phyloP scores from a whole-genome alignment of 1,139 yeast genomes.

The Suhomyces wounanorum region DNA sequence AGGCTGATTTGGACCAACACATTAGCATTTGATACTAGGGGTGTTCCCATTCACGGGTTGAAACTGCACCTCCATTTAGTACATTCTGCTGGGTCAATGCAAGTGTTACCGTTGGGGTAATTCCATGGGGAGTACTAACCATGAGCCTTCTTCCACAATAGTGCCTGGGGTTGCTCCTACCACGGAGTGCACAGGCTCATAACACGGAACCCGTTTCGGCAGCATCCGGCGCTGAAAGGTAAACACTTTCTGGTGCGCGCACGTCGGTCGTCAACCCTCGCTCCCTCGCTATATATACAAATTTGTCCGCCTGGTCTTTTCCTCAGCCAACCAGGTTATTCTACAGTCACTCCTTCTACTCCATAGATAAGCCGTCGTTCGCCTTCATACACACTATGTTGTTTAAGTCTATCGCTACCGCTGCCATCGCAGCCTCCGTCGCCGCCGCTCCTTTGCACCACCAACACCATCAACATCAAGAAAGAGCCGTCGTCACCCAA shows the following conservation, averaged over 20 bases:
- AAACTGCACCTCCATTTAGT: not conserved
- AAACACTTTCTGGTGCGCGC: slow-evolving; percentile 7
- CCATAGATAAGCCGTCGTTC: slow-evolving; percentile 21
- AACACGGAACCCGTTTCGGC: not conserved
- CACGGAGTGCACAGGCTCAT: not conserved
- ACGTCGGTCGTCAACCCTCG: slow-evolving; percentile 7
- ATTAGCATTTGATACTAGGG: too few relatives aligned
- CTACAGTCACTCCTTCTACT: slow-evolving; percentile 28
- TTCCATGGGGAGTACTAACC: not conserved
- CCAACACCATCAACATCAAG: slow-evolving; percentile 42
- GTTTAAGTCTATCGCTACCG: slow-evolving; percentile 27
- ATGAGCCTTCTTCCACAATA: not conserved
- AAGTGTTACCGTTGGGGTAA: not conserved
- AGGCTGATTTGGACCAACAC: too few relatives aligned
- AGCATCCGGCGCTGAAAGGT: not conserved
- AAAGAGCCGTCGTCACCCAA: slow-evolving; percentile 37
- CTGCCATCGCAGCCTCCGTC: slow-evolving; percentile 26
- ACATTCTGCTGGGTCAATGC: not conserved
- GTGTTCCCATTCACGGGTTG: too few relatives aligned
- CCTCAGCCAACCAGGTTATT: slow-evolving; percentile 15
- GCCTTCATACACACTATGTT: slow-evolving; percentile 20
- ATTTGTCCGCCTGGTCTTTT: slow-evolving; percentile 1
- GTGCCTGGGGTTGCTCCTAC: not conserved
- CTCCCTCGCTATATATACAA: slow-evolving; percentile 6
- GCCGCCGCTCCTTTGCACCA: slow-evolving; percentile 36